These are phyloP conservation scores for Toxoplasma gondii DNA, from an alignment of 169 alveolate genomes.

Conservation along the genomic window DNA sequence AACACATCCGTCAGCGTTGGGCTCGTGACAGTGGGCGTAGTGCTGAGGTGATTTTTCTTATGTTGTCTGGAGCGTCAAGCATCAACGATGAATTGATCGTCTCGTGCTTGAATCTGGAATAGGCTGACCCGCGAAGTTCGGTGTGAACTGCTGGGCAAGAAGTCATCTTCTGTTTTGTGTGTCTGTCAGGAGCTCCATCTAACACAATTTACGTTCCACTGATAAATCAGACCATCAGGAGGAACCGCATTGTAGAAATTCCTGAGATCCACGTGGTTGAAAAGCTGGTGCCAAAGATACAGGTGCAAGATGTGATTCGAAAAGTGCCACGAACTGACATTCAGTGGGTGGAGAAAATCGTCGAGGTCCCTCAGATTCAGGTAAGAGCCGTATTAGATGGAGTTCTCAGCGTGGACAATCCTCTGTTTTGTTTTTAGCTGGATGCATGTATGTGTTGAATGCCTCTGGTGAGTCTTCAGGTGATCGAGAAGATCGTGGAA, in stretches of 20 bases:
- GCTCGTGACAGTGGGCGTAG: too few relatives aligned
- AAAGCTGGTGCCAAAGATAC: slow-evolving; percentile 47
- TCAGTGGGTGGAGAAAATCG: slow-evolving; percentile 55
- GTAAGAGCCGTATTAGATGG: background rate
- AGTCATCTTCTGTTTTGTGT: too few relatives aligned
- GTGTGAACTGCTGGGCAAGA: too few relatives aligned
- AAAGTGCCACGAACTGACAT: slow-evolving; percentile 42
- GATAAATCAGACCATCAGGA: slow-evolving; percentile 41
- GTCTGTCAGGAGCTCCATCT: background rate
- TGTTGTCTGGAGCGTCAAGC: too few relatives aligned
- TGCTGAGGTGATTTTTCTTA: too few relatives aligned
- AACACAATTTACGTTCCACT: slow-evolving; percentile 46
- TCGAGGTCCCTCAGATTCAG: slow-evolving; percentile 45
- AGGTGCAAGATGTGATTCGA: slow-evolving; percentile 44
- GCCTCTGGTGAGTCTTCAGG: slow-evolving; percentile 17
- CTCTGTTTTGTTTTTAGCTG: background rate
- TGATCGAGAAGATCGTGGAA: slow-evolving; percentile 72
- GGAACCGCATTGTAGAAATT: slow-evolving; percentile 51
- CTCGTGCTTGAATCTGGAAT: too few relatives aligned
- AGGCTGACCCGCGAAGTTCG: too few relatives aligned
- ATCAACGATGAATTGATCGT: too few relatives aligned
- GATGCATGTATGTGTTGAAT: background rate
- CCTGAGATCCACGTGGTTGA: slow-evolving; percentile 62
- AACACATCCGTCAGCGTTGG: too few relatives aligned
- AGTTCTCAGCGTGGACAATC: background rate